These are phyloP conservation scores for Podaxis rugospora DNA, from an alignment of 768 basidiomycete genomes.

Conservation along the genomic window DNA sequence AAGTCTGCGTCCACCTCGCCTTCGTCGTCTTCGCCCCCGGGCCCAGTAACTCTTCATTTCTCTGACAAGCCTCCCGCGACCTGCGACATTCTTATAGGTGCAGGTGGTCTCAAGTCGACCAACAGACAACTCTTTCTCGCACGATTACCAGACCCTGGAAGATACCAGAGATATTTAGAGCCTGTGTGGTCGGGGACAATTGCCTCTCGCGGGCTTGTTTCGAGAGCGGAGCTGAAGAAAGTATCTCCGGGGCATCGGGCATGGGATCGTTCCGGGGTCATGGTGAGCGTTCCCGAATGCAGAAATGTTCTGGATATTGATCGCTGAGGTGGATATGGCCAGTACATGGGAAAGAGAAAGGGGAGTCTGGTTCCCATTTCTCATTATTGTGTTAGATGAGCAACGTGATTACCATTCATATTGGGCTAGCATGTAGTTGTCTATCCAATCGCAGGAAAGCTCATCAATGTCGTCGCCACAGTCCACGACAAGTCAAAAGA, in stretches of 20 bases:
- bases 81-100: slow-evolving; percentile 33
- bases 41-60: slow-evolving; percentile 21
- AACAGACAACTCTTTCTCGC: slow-evolving; percentile 13
- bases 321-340: neutral
- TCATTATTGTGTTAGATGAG: neutral
- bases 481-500: slow-evolving; percentile 13
- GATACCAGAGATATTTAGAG: slow-evolving; percentile 17
- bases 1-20: neutral
- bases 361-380: slow-evolving; percentile 10
- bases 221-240: slow-evolving; percentile 18
- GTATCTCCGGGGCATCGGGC: slow-evolving; percentile 25
- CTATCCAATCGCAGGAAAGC: slow-evolving; percentile 43
- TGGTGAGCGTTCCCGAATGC: slow-evolving; percentile 16
- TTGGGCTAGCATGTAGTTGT: slow-evolving; percentile 35
- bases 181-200: slow-evolving; percentile 31
- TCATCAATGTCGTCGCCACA: slow-evolving; percentile 44
- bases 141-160: neutral
- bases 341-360: slow-evolving; percentile 29
- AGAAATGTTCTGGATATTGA: neutral
- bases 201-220: slow-evolving; percentile 31
- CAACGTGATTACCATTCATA: neutral
- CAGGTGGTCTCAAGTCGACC: slow-evolving; percentile 18
- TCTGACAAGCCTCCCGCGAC: slow-evolving; percentile 20
- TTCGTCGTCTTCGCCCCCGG: neutral
- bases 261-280: slow-evolving; percentile 5